Evolutionary conservation across 352 stramenopile species (phyloP), one percentile per base, ranked within the genome.

Genomic region (Phytophthora fragariae): DNA sequence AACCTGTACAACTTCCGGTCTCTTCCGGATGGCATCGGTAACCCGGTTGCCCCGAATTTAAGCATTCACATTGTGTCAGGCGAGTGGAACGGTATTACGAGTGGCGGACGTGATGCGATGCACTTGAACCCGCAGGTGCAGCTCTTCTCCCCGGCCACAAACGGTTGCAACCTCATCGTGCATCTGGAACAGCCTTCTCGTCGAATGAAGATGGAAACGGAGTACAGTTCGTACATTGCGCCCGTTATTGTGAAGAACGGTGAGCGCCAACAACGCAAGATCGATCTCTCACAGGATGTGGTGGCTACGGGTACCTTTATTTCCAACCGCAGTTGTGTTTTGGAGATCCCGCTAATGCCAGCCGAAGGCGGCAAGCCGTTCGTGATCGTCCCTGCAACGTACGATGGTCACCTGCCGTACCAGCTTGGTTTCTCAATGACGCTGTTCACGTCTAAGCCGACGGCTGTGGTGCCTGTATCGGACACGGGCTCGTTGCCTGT

Each of bases 101-200:
- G 83, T 24, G 89, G 89, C 50, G 89, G 87, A 6, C 82, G 89
- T 27, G 87, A 94, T 47, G 89, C 87, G 7, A 92, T 96, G 83
- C 89, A 96, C 62, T 59, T 96, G 52, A 96, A 96, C 59, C 89
- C 89, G n/a, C 89, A 96, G 69, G 91, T 93, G 58, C 89, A 96
- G 56, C 57, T 96, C 5, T 92, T 92, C 47, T 90, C 83, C 52
- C 88, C 88, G 17, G 77, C 82, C 3, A 64, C 87, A 10, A 73
- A 76, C 53, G 84, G 72, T 39, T 93, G 86, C 71, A 70, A 77
- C 6, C 67, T 94, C 7, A 69, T 79, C 0, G 74, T 90, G 21
- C 84, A 93, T 44, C 69, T 96, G 9, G 89, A 96, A 62, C 89
- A 96, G 64, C 87, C 89, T 21, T 92, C 86, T 6, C 87, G 89